A percentile compares a stretch with the other conserved stretches of the same genome.
phyloP scores from a whole-genome alignment of 768 basidiomycete genomes.

The Mycena amicta region DNA sequence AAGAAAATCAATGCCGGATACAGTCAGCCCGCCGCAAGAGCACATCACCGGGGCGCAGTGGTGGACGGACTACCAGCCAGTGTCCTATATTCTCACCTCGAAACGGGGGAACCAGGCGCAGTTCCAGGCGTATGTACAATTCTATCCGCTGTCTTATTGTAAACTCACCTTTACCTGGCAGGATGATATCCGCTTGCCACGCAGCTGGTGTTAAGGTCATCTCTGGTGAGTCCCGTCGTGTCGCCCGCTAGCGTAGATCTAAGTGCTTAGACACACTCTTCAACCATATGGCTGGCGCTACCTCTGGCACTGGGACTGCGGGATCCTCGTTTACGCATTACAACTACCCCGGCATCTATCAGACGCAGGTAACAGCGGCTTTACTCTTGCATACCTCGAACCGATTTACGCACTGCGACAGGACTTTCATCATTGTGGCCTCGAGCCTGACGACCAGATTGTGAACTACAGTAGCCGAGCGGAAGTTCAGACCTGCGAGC shows the following conservation, averaged over 20 bases:
- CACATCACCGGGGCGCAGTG: conserved; percentile 61
- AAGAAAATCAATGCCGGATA: not conserved
- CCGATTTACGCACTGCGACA: conserved; percentile 12
- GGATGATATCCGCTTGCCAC: conserved; percentile 55
- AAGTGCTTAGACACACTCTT: conserved; percentile 45
- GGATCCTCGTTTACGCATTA: conserved; percentile 59
- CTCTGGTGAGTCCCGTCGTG: conserved; percentile 34
- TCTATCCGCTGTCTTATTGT: not conserved
- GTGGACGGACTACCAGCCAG: conserved; percentile 79
- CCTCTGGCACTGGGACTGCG: conserved; percentile 51
- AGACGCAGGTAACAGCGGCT: conserved; percentile 43
- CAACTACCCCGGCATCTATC: conserved; percentile 52
- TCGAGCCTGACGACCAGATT: conserved; percentile 54
- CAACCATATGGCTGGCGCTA: conserved; percentile 64
- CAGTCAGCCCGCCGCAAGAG: conserved; percentile 57
- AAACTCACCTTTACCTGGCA: conserved; percentile 11
- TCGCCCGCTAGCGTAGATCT: not conserved
- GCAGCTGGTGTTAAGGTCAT: conserved; percentile 60
- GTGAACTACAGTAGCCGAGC: conserved; percentile 52
- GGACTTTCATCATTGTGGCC: conserved; percentile 69
- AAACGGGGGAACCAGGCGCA: conserved; percentile 64
- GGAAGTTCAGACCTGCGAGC: conserved; percentile 62
- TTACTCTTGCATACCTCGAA: not conserved
- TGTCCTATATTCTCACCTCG: conserved; percentile 64
- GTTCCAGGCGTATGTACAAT: conserved; percentile 38